These are phyloP conservation scores for Cutaneotrichosporon sp. DNA, from an alignment of 1,284 basidiomycete genomes.

Conservation along the genomic window DNA sequence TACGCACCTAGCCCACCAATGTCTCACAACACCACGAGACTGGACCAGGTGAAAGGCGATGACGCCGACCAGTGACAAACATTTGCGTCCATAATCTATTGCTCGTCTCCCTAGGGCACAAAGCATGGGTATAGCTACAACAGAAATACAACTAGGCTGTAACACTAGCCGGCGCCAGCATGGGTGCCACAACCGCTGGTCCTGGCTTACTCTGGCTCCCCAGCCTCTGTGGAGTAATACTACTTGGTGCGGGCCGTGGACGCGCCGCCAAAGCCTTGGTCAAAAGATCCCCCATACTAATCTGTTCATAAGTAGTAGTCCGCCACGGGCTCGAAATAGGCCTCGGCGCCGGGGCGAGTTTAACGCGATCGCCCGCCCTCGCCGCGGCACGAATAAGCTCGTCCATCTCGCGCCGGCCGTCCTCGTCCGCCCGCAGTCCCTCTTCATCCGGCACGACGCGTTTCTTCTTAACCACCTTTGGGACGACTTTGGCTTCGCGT, in stretches of 20 bases:
- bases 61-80: background rate
- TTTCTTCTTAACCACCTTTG: constrained; percentile 53
- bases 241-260: constrained; percentile 15
- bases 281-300: constrained; percentile 40
- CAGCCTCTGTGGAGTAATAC: constrained; percentile 7
- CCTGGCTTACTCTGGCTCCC: constrained; percentile 17
- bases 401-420: constrained; percentile 71
- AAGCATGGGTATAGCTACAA: constrained; percentile 13
- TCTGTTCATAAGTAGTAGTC: constrained; percentile 34
- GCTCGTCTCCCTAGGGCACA: background rate
- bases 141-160: constrained; percentile 15
- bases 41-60: background rate
- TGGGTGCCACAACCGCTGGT: constrained; percentile 13
- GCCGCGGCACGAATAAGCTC: constrained; percentile 60
- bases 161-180: constrained; percentile 12
- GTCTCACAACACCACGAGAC: background rate
- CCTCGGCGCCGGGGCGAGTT: constrained; percentile 7
- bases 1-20: background rate
- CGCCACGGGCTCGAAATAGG: constrained; percentile 28
- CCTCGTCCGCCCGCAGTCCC: constrained; percentile 68
- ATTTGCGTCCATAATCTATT: too few relatives aligned
- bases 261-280: constrained; percentile 44
- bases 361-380: constrained; percentile 57
- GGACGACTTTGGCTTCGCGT: constrained; percentile 52
- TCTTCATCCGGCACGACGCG: constrained; percentile 39